Base-by-base conservation (phyloP, 331 rosid species). In the Cydonia oblonga region DNA sequence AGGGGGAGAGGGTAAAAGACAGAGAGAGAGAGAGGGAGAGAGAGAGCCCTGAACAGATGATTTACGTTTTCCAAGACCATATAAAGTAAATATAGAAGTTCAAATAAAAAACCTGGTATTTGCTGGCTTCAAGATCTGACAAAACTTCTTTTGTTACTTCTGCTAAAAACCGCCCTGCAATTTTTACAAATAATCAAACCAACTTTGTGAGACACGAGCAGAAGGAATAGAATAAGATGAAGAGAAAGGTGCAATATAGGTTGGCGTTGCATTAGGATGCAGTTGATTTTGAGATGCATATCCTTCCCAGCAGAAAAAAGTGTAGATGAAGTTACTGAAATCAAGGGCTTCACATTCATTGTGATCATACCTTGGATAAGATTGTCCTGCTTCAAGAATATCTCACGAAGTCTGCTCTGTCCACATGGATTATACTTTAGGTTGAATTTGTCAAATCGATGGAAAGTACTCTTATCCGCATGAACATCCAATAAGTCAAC, bases 391-490 rank as follows among this genome's bases (percentile, higher is more conserved):
- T 90, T 90, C 79, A 90, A 82, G 79, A 90, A 90, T 85, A 90
- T 90, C 84, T 90, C 96, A 77, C 96, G 82, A 40, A 90, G 95
- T 84, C 96, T 85, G 77, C 96, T 90, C 84, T 90, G 96, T 71
- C 96, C 96, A 82, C 95, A 90, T 46, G 96, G 96, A 82, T 90
- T 90, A 81, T 90, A 90, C 89, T 90, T 90, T 4, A 90, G 84
- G 87, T 90, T 90, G 92, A 90, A 90, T 70, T 90, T 90, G 87
- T 90, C 96, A 84, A 90, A 90, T 77, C 96, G 89, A 74, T 90
- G 96, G 69, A 90, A 90, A 64, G 96, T 90, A 75, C 88, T 90
- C 84, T 90, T 90, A 81, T 90, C 96, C 42, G 96, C 96, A 87
- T 90, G 96, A 54, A 88, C 95, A 73, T 90, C 96, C 81, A 90